A percentile compares a stretch with the other conserved stretches of the same genome.
Conservation (phyloP, 2,329 filamentous ascomycete species). For the Proliferodiscus dingleyae region DNA sequence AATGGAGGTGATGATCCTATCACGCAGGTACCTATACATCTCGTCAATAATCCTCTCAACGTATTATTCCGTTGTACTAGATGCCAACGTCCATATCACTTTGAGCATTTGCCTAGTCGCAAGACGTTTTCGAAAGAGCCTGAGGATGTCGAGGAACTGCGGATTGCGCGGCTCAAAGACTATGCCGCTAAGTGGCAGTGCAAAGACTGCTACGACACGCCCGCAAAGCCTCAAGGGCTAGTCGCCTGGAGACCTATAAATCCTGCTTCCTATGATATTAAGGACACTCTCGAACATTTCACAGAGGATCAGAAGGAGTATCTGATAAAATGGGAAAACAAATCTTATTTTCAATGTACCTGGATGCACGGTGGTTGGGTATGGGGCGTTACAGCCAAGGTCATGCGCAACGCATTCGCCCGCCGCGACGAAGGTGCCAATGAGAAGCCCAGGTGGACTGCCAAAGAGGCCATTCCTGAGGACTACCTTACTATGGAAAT, state of each 20-base stretch:
- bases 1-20: slow-evolving; percentile 78
- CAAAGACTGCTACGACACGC: slow-evolving; percentile 63
- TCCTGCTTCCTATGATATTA: slow-evolving; percentile 48
- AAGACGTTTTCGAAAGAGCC: slow-evolving; percentile 32
- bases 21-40: slow-evolving; percentile 52
- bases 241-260: slow-evolving; percentile 81
- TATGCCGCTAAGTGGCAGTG: slow-evolving; percentile 77
- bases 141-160: slow-evolving; percentile 43
- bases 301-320: slow-evolving; percentile 82
- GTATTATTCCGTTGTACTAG: slow-evolving; percentile 77
- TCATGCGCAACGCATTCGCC: slow-evolving; percentile 70
- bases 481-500: slow-evolving; percentile 84
- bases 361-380: slow-evolving; percentile 94
- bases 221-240: slow-evolving; percentile 67
- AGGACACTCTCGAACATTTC: slow-evolving; percentile 50
- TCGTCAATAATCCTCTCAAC: slow-evolving; percentile 71
- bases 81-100: slow-evolving; percentile 79
- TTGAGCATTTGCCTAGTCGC: slow-evolving; percentile 65
- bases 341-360: slow-evolving; percentile 74
- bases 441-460: slow-evolving; percentile 61
- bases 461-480: slow-evolving; percentile 78
- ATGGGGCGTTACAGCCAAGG: slow-evolving; percentile 58
- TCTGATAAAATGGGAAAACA: slow-evolving; percentile 77
- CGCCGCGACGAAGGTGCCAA: slow-evolving; percentile 61
- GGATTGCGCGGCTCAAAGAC: slow-evolving; percentile 61